These are phyloP conservation scores for Isochrysis galbana DNA, from an alignment of 78 protist genomes.

Conservation along the genomic window DNA sequence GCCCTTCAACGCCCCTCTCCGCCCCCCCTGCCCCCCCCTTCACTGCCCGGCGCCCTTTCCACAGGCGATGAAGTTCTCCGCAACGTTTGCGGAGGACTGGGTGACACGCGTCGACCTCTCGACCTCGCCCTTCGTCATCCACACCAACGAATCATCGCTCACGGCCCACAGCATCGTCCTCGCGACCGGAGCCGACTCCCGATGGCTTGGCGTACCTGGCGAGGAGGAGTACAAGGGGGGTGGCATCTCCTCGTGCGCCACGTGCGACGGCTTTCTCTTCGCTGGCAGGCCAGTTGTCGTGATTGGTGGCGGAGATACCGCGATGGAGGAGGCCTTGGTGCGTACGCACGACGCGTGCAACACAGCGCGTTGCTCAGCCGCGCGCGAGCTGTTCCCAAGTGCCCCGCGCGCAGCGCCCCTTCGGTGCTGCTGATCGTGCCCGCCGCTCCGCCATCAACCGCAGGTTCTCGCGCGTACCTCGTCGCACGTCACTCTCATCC, in stretches of 20 bases:
- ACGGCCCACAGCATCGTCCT: slow-evolving; percentile 3
- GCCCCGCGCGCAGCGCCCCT: slow-evolving; percentile 34
- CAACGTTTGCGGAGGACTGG: slow-evolving; percentile 3
- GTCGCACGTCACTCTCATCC: neutral
- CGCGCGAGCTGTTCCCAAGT: no score
- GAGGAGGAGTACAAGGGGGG: slow-evolving; percentile 12
- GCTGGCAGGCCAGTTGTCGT: slow-evolving; percentile 23
- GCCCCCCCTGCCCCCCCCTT: no score
- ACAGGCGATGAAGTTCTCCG: slow-evolving; percentile 9
- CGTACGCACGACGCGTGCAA: no score
- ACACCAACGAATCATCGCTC: neutral
- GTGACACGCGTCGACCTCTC: slow-evolving; percentile 3
- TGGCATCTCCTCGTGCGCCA: slow-evolving; percentile 44
- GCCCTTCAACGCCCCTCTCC: no score
- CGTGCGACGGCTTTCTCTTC: slow-evolving; percentile 53
- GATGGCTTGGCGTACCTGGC: slow-evolving; percentile 38
- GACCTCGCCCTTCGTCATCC: slow-evolving; percentile 9
- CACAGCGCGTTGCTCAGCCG: no score
- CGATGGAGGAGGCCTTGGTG: slow-evolving; percentile 55
- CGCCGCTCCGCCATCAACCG: neutral
- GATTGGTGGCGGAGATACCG: slow-evolving; percentile 52
- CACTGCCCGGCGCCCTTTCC: no score
- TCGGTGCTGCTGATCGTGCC: neutral
- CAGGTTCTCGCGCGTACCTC: neutral
- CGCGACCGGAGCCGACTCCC: slow-evolving; percentile 50